Base-by-base conservation (phyloP, 331 rosid genomes). In the Arachis monticola region DNA sequence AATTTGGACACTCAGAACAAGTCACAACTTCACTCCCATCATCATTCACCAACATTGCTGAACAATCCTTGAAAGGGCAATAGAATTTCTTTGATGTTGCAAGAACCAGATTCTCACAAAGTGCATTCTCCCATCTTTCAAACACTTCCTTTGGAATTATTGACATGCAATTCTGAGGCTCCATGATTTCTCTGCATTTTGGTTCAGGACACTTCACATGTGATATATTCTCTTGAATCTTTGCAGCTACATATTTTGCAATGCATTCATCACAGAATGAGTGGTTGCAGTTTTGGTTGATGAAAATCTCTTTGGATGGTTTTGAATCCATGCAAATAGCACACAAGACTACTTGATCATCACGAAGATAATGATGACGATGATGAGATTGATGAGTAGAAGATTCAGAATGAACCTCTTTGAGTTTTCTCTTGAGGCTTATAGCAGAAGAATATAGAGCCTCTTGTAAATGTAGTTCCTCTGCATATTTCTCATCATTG, bases 41-140 rank as follows among this genome's bases (percentile, higher is more conserved):
- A 4, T 92, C 91, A 22, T 68, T 81, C 4, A 90, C 42, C 63
- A 90, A 10, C 90, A 82, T 22, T 2, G 85, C 85, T 3, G 89
- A 83, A 30, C 91, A 88, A 27, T 90, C 90, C 65, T 79, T 78
- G 8, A 76, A 90, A 0, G 93, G 95, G 57, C 97, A 90, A 48
- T 87, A 84, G n/a, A 82, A 73, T 14, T 53, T 87, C 11, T 84
- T 64, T 1, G 74, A 76, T 5, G 74, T 74, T 5, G 63, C 83
- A 4, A 84, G 41, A 67, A 88, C n/a, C 53, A 74, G 8, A 5
- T 85, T 77, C 55, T 90, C 93, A n/a, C 86, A 82, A 7, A 88
- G 78, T 0, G 79, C 83, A 63, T 40, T 38, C 32, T 59, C 89
- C 96, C 97, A 93, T 30, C 88, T 7, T 56, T 87, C 92, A 72